These are phyloP conservation scores for Lachancea waltii DNA, from an alignment of 805 yeast genomes.

Conservation along the genomic window DNA sequence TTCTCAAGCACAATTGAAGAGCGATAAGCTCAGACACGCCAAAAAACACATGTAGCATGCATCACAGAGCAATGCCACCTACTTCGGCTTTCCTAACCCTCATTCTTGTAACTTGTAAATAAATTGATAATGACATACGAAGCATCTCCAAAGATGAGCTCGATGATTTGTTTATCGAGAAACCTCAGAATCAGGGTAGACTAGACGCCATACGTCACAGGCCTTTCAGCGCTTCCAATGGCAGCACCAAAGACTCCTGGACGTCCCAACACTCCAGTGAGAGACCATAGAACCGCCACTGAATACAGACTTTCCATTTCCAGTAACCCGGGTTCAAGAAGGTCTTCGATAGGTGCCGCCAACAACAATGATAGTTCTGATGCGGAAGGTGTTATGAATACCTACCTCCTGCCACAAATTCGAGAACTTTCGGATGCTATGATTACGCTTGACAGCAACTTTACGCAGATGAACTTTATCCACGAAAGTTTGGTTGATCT, in stretches of 20 bases:
- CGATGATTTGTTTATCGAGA: no score
- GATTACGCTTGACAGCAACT: constrained; percentile 50
- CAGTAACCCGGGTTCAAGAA: constrained; percentile 31
- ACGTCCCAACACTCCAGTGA: constrained; percentile 10
- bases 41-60: constrained; percentile 34
- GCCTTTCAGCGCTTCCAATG: not conserved
- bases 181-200: no score
- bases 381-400: constrained; percentile 25
- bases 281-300: constrained; percentile 24
- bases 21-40: constrained; percentile 47
- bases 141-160: no score
- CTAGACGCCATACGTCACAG: no score
- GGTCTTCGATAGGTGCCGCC: constrained; percentile 26
- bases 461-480: constrained; percentile 49
- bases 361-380: constrained; percentile 10
- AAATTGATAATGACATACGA: no score
- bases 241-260: not conserved
- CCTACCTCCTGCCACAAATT: constrained; percentile 37
- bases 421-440: constrained; percentile 43
- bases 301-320: constrained; percentile 38
- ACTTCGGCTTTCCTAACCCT: no score
- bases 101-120: not conserved
- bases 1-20: constrained; percentile 26
- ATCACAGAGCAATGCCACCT: no score
- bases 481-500: constrained; percentile 59